Conservation (phyloP, 2,329 filamentous ascomycete genomes). For the Periconia sp. region DNA sequence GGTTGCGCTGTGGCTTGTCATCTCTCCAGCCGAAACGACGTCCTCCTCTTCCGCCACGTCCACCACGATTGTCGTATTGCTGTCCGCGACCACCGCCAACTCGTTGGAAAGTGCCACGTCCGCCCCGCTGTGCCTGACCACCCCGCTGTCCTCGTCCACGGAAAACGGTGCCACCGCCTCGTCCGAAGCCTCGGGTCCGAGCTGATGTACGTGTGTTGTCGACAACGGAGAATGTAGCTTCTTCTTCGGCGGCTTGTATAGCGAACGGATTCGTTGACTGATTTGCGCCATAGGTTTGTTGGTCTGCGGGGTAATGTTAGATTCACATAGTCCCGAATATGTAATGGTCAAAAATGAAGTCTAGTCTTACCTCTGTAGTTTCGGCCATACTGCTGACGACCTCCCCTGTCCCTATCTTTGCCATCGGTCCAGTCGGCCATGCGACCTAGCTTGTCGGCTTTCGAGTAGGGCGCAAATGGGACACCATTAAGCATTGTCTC, state of each 20-base stretch:
- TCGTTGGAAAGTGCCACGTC: constrained; percentile 75
- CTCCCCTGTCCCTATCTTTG: constrained; percentile 79
- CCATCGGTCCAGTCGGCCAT: constrained; percentile 99
- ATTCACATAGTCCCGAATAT: not conserved
- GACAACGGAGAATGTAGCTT: constrained; percentile 96
- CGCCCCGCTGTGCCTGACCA: constrained; percentile 73
- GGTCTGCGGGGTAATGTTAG: constrained; percentile 64
- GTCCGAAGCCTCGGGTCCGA: constrained; percentile 80
- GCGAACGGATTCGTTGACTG: constrained; percentile 80
- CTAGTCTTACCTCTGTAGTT: constrained; percentile 78
- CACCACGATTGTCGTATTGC: constrained; percentile 72
- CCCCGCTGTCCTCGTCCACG: constrained; percentile 78
- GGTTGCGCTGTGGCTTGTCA: constrained; percentile 95
- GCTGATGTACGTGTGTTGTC: constrained; percentile 88
- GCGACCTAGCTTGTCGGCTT: constrained; percentile 96
- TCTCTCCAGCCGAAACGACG: constrained; percentile 98
- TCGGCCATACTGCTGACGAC: constrained; percentile 81
- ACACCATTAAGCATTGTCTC: constrained; percentile 94
- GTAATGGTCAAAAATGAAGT: not conserved
- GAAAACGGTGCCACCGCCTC: constrained; percentile 81
- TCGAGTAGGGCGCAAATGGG: constrained; percentile 97
- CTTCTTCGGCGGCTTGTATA: constrained; percentile 90
- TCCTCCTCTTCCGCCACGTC: constrained; percentile 73
- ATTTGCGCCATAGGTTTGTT: constrained; percentile 95
- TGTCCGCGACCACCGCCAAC: constrained; percentile 71